phyloP scores from a whole-genome alignment of 306 rosid genomes.

The Herpetospermum pedunculosum region DNA sequence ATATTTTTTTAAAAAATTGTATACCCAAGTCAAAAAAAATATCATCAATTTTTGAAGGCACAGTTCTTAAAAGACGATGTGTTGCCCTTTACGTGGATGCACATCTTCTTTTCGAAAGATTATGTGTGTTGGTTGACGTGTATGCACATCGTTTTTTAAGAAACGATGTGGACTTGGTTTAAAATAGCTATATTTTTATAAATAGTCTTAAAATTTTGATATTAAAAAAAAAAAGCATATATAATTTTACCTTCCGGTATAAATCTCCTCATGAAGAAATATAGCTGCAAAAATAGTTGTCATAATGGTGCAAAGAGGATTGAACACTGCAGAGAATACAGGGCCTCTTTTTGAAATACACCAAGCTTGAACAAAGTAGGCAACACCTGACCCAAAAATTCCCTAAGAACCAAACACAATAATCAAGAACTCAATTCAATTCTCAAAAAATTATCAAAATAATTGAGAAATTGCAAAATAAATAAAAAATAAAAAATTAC shows the following conservation, averaged over 20 bases:
- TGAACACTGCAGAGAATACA: slow-evolving; percentile 38
- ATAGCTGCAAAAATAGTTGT: slow-evolving; percentile 33
- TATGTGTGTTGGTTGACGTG: too few species aligned
- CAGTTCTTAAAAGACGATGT: too few species aligned
- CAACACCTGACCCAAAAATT: slow-evolving; percentile 30
- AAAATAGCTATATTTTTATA: too few species aligned
- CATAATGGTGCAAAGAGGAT: slow-evolving; percentile 32
- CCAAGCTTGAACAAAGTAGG: slow-evolving; percentile 45
- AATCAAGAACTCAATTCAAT: neutral
- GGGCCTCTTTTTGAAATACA: slow-evolving; percentile 42
- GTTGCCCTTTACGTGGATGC: too few species aligned
- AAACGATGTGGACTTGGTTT: too few species aligned
- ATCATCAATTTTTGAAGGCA: too few species aligned
- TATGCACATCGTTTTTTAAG: too few species aligned
- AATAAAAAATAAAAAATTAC: too few species aligned
- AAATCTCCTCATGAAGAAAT: slow-evolving; percentile 33
- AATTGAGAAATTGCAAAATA: neutral
- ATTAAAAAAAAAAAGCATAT: neutral
- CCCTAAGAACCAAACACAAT: slow-evolving; percentile 23
- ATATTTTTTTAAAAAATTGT: too few species aligned
- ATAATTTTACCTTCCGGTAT: slow-evolving; percentile 19
- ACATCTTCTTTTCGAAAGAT: too few species aligned
- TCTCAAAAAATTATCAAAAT: neutral
- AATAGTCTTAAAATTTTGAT: too few species aligned
- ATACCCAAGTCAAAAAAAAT: too few species aligned